These are phyloP conservation scores for Apiospora marii DNA, from an alignment of 2,329 filamentous ascomycete species.

Conservation along the genomic window DNA sequence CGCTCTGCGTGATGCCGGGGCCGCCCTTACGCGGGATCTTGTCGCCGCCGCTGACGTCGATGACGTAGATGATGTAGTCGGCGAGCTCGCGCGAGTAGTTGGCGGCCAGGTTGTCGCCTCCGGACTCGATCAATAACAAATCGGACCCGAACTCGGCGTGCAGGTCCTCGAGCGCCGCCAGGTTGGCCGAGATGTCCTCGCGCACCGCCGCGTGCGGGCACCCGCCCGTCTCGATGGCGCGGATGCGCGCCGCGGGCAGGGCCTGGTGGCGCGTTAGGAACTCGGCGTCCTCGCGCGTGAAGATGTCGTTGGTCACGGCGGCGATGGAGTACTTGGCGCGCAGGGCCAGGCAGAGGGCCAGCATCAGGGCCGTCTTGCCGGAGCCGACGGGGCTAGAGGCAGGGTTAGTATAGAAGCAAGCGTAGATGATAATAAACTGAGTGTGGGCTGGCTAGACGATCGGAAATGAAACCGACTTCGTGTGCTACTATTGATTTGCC, in stretches of 20 bases:
- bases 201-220: conserved; percentile 97
- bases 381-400: conserved; percentile 83
- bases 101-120: conserved; percentile 94
- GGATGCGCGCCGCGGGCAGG: conserved; percentile 82
- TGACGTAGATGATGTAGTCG: conserved; percentile 98
- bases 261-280: conserved; percentile 90
- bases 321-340: conserved; percentile 85
- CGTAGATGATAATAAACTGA: too few species aligned
- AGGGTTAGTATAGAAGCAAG: neutral
- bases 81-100: conserved; percentile 96
- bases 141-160: conserved; percentile 83
- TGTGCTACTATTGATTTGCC: conserved; percentile 3
- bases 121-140: conserved; percentile 91
- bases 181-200: conserved; percentile 94
- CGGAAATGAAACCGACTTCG: neutral
- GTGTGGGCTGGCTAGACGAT: neutral
- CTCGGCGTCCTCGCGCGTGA: conserved; percentile 97
- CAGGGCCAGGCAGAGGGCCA: conserved; percentile 86
- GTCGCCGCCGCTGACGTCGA: conserved; percentile 94
- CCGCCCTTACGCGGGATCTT: conserved; percentile 97
- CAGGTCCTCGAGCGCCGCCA: conserved; percentile 89
- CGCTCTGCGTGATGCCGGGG: conserved; percentile 95
- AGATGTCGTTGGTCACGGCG: conserved; percentile 98
- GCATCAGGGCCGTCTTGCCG: conserved; percentile 97
- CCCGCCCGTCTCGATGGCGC: conserved; percentile 96